Base-by-base conservation (phyloP, 1,139 yeast genomes). In the Yamadazyma blattariae region DNA sequence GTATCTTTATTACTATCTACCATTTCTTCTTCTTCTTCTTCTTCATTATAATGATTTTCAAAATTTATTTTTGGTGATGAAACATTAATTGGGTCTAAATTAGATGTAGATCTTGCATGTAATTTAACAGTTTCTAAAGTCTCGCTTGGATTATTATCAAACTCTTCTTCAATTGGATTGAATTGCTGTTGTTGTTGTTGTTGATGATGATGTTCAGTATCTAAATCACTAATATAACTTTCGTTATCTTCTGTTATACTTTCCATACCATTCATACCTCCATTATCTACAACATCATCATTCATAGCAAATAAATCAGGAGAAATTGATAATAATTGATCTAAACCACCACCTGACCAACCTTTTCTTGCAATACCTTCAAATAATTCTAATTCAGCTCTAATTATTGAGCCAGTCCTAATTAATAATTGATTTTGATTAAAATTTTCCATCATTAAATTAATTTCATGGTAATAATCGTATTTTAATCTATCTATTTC, bases 291-390 rank as follows among this genome's bases (percentile, higher is more conserved):
- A 16, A 47, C 46, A 12, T 41, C 46, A 12, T 50, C 51, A 24
- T 45, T 50, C 7, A 50, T 56, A 24, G 60, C 64, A 49, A 77
- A 75, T 3, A 78, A 70, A 47, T 77, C 82, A 2, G 77, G 78
- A 10, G 79, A 68, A 32, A 68, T 56, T n/a, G 70, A 57, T 27
- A 80, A 61, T 35, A 87, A 60, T 20, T 75, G 81, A 51, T 87
- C 95, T 27, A 86, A 59, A 0, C 95, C 95, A 15, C 92, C 92
- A 8, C 95, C 95, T 9, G 84, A 72, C 88, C 90, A 82, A 7
- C 95, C 94, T 54, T 87, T 87, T 38, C 80, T 71, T 0, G 95
- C 95, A 24, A 88, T 77, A 15, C 85, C 82, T 51, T 85, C 95
- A 47, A 78, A 81, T 5, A 87, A 77, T 50, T 86, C 94, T 23